These are phyloP conservation scores for Verticillium dahliae DNA, from an alignment of 2,329 filamentous ascomycete species.

Conservation along the genomic window DNA sequence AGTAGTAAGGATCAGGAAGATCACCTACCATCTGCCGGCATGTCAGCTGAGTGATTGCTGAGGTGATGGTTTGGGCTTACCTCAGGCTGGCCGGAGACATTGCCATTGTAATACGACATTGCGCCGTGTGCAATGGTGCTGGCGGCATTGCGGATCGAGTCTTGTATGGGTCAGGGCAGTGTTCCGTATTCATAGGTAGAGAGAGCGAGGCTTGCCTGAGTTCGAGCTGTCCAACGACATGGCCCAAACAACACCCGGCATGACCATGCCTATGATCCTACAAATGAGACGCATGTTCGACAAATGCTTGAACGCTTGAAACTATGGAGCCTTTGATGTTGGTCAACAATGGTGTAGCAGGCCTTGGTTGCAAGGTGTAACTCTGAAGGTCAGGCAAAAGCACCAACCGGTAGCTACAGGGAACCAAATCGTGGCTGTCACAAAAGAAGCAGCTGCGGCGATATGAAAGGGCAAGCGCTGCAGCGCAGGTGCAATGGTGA, in stretches of 20 bases:
- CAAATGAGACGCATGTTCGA: background rate
- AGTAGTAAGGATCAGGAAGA: slow-evolving; percentile 61
- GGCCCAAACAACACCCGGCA: background rate
- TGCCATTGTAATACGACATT: slow-evolving; percentile 45
- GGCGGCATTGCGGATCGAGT: slow-evolving; percentile 40
- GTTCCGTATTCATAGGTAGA: background rate
- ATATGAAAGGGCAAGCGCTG: too few relatives aligned
- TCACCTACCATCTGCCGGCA: slow-evolving; percentile 46
- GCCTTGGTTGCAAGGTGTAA: too few relatives aligned
- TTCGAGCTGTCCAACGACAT: background rate
- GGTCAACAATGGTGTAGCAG: too few relatives aligned
- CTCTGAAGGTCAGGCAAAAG: too few relatives aligned
- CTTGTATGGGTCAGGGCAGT: background rate
- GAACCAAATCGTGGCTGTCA: too few relatives aligned
- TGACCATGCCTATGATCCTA: background rate
- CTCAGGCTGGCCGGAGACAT: slow-evolving; percentile 42
- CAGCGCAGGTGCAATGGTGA: too few relatives aligned
- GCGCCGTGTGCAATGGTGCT: slow-evolving; percentile 39
- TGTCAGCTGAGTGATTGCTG: background rate
- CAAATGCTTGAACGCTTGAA: background rate
- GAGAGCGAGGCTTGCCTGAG: background rate
- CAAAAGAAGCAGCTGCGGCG: too few relatives aligned
- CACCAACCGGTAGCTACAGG: too few relatives aligned
- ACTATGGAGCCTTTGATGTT: background rate
- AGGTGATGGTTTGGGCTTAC: slow-evolving; percentile 20